Evolutionary conservation across 2,329 filamentous ascomycete species (phyloP), one percentile per base, ranked within the genome.

Genomic region (Xylaria polymorpha): DNA sequence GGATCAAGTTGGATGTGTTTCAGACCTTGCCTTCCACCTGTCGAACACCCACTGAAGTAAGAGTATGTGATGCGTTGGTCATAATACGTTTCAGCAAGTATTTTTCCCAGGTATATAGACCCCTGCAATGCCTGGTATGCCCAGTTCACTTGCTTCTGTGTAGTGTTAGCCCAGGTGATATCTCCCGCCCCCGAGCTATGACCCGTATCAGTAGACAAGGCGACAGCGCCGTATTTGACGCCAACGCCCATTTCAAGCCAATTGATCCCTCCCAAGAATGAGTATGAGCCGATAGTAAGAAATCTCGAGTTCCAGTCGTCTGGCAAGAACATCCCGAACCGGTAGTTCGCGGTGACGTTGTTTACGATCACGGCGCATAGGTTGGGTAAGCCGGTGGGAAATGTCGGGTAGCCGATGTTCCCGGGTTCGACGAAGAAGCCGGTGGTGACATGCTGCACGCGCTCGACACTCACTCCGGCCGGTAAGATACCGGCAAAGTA

Each of bases 41-140:
- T 87, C 1, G 84, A 86, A 73, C 86, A 88, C 18, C 86, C 86
- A 20, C 80, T 79, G 72, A 82, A 87, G 73, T 87, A 87, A 10
- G 81, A 83, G 75, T 84, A 77, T 10, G 70, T 29, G 81, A 55
- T 81, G 74, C 77, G 69, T n/a, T 78, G 56, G n/a, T 76, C 74
- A 69, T 87, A 87, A 73, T 83, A 87, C 4, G 77, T 73, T 44
- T 83, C 71, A 4, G 81, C 80, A 18, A 87, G 75, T 15, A 77
- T 55, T 71, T 86, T 87, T 2, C 82, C 82, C 8, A 82, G 67
- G 1, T 81, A 79, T 1, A 83, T 81, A 0, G 83, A 84, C 9
- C 82, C 83, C 68, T 87, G 84, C 1, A 77, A 61, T 18, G 78
- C 75, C 44, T 76, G 74, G 25, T 74, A 76, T 8, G 74, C 76